These are phyloP conservation scores for Yamadazyma blattariae DNA, from an alignment of 1,139 yeast genomes.

Conservation along the genomic window DNA sequence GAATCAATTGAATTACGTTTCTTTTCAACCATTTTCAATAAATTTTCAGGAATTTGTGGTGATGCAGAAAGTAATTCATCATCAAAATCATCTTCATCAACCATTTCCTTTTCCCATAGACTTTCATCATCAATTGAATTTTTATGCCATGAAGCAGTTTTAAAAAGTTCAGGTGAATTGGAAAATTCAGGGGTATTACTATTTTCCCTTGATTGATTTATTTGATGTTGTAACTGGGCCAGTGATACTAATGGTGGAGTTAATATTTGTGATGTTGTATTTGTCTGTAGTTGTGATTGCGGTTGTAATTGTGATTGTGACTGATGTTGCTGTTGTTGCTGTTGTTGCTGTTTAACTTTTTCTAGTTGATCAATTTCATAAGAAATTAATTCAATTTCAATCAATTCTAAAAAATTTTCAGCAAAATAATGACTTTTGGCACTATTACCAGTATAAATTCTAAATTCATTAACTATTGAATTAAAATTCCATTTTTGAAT, in stretches of 20 bases:
- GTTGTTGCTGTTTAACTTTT: neutral
- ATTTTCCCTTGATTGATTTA: constrained; percentile 1
- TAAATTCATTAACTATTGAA: constrained; percentile 79
- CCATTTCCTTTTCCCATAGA: constrained; percentile 19
- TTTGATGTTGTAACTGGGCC: neutral
- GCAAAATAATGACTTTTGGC: constrained; percentile 69
- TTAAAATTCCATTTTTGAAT: constrained; percentile 88
- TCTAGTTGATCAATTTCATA: constrained; percentile 32
- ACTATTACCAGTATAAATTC: constrained; percentile 64
- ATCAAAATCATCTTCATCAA: constrained; percentile 46
- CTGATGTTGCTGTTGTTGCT: constrained; percentile 8
- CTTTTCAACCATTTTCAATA: constrained; percentile 58
- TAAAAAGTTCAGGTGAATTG: constrained; percentile 15
- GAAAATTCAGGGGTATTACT: constrained; percentile 4
- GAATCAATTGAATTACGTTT: constrained; percentile 20
- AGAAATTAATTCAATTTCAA: constrained; percentile 54
- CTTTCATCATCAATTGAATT: constrained; percentile 17
- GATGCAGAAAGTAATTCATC: constrained; percentile 58
- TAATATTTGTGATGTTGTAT: neutral
- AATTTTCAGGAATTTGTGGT: constrained; percentile 64
- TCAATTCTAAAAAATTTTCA: constrained; percentile 76
- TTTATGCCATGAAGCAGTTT: constrained; percentile 13
- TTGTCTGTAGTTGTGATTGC: constrained; percentile 1
- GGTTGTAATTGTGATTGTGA: constrained; percentile 3
- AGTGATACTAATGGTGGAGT: neutral